These are phyloP conservation scores for Candida michaelii DNA, from an alignment of 805 yeast species.

Conservation along the genomic window DNA sequence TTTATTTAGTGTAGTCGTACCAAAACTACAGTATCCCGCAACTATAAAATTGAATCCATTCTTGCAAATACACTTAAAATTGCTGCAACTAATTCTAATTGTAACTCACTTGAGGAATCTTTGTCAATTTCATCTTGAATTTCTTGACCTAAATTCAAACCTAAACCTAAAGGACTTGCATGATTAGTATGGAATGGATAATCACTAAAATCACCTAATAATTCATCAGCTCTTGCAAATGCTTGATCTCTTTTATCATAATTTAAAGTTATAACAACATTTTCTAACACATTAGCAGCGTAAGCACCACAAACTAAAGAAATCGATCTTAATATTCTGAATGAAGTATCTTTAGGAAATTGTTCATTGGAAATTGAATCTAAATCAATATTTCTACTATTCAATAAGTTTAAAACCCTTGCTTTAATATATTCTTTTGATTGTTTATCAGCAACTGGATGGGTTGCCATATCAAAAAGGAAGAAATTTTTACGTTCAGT, in stretches of 20 bases:
- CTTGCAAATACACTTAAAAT: slow-evolving; percentile 86
- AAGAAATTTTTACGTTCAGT: slow-evolving; percentile 95
- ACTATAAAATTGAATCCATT: slow-evolving; percentile 83
- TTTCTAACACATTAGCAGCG: slow-evolving; percentile 95
- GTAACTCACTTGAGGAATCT: slow-evolving; percentile 55
- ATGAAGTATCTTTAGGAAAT: slow-evolving; percentile 68
- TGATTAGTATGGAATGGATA: slow-evolving; percentile 68
- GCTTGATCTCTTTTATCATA: slow-evolving; percentile 92
- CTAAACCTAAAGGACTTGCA: slow-evolving; percentile 65
- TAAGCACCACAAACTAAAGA: slow-evolving; percentile 85
- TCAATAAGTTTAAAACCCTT: slow-evolving; percentile 68
- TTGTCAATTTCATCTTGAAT: slow-evolving; percentile 51
- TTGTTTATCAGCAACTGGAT: slow-evolving; percentile 84
- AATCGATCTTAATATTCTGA: slow-evolving; percentile 72
- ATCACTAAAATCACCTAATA: slow-evolving; percentile 77
- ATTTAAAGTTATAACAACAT: slow-evolving; percentile 70
- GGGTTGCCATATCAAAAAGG: slow-evolving; percentile 97
- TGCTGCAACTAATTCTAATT: slow-evolving; percentile 88
- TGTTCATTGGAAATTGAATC: slow-evolving; percentile 45
- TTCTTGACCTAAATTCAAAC: slow-evolving; percentile 66
- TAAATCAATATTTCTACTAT: slow-evolving; percentile 64
- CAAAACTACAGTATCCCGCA: no score
- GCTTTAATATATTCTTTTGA: slow-evolving; percentile 80
- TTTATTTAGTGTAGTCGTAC: no score
- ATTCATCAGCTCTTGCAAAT: slow-evolving; percentile 90